Evolutionary conservation across 352 stramenopile species (phyloP).

Genomic region (Globisporangium carolinianum): DNA sequence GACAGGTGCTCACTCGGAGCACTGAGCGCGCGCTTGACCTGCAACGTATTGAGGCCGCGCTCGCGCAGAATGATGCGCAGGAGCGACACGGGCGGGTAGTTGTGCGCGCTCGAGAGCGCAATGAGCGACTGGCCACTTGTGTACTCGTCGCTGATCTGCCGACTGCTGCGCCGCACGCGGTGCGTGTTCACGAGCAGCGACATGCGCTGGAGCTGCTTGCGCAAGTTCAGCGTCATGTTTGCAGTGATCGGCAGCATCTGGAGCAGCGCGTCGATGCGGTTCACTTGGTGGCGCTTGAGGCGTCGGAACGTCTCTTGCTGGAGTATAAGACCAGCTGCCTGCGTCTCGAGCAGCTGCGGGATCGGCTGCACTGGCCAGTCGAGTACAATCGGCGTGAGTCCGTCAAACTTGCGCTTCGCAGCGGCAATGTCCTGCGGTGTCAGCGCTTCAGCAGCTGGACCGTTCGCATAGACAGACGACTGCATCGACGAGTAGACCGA

Average conservation of each 20-base stretch:
- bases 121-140: slow-evolving; percentile 71
- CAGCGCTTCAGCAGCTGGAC: slow-evolving; percentile 39
- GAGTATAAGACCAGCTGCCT: slow-evolving; percentile 71
- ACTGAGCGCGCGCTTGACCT: slow-evolving; percentile 58
- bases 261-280: slow-evolving; percentile 73
- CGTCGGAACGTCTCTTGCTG: slow-evolving; percentile 83
- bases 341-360: slow-evolving; percentile 75
- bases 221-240: slow-evolving; percentile 84
- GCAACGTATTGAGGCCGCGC: slow-evolving; percentile 50
- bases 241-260: slow-evolving; percentile 83
- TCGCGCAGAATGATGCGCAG: slow-evolving; percentile 74
- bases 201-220: slow-evolving; percentile 82
- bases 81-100: slow-evolving; percentile 79
- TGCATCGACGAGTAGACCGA: slow-evolving; percentile 82
- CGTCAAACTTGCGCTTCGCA: slow-evolving; percentile 55
- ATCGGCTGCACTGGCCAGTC: slow-evolving; percentile 76
- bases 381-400: slow-evolving; percentile 40
- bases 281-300: slow-evolving; percentile 73
- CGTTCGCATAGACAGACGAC: slow-evolving; percentile 60
- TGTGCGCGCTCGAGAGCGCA: slow-evolving; percentile 62
- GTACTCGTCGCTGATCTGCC: slow-evolving; percentile 62
- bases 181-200: slow-evolving; percentile 83
- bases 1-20: slow-evolving; percentile 37
- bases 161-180: slow-evolving; percentile 54
- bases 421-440: slow-evolving; percentile 38